Evolutionary conservation across 441 rosid species (phyloP), one percentile per base, ranked within the genome.

Genomic region (Pelargonium myrrhifolium): DNA sequence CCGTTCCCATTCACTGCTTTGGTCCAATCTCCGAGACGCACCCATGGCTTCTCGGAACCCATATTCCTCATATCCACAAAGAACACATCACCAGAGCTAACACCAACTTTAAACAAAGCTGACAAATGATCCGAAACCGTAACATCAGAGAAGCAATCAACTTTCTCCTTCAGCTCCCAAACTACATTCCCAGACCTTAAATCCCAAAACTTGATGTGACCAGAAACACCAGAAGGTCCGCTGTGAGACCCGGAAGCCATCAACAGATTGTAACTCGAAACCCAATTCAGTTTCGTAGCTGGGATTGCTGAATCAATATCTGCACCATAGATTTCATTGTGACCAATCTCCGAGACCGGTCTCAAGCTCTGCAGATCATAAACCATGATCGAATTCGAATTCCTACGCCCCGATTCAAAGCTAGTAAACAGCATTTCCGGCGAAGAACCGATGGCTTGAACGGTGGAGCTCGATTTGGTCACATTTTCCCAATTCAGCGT

Each of bases 231-330:
- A 0, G 94, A 86, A 0, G 87, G 89, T 18, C 96, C 90, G 3
- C 86, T 77, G 37, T 93, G 97, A 21, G 97, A 90, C 45, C 98
- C 98, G 8, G 97, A 77, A 43, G 92, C 92, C 95, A 93, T 84
- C 68, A 90, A 37, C 76, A 93, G 64, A 47, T 79, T 79, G 55
- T 71, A 79, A 65, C 87, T 74, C 61, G 84, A 77, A 67, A 88
- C 74, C 97, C 98, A 90, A 64, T 74, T 81, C 83, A 93, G 58
- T 76, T 89, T 90, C 3, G 84, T 87, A 42, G 97, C 89, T 0
- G 97, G 97, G 14, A 93, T 80, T 0, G 86, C 93, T 0, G 96
- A 89, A 71, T 83, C 92, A 26, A 86, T 75, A n/a, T 89, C 88
- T 17, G 91, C 81, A 10, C 96, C 94, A 40, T 76, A 93, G 14